These are phyloP conservation scores for Leptosphaerulina australis DNA, from an alignment of 2,329 filamentous ascomycete genomes.

Conservation along the genomic window DNA sequence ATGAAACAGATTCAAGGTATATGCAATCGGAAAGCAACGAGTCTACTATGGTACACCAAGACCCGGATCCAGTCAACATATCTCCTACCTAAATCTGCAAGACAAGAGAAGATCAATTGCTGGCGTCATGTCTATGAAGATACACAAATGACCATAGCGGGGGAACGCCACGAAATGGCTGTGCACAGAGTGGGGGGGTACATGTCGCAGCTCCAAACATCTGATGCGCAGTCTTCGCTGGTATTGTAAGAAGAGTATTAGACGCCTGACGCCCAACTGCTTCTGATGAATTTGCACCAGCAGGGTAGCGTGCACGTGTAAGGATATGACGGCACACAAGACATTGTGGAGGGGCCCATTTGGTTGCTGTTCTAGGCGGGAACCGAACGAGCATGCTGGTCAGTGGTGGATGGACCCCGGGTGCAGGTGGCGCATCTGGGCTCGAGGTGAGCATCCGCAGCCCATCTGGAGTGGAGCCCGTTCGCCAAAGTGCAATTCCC, in stretches of 20 bases:
- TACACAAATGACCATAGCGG: neutral
- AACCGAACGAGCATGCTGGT: conserved; percentile 9
- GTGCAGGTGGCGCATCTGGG: conserved; percentile 24
- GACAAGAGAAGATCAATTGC: conserved; percentile 3
- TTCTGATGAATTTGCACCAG: conserved; percentile 9
- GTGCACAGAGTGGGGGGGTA: conserved; percentile 8
- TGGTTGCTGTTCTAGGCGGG: conserved; percentile 22
- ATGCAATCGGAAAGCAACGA: neutral
- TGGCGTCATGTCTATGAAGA: conserved; percentile 5
- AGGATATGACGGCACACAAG: neutral
- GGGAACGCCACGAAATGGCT: conserved; percentile 10
- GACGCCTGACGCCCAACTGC: conserved; percentile 1
- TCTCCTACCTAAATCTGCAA: neutral
- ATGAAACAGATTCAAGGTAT: neutral
- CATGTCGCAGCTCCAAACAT: conserved; percentile 8
- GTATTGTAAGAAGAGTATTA: neutral
- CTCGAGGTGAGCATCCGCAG: conserved; percentile 18
- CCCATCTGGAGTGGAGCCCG: conserved; percentile 26
- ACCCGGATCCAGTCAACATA: neutral
- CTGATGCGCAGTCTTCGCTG: neutral
- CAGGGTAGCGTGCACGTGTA: conserved; percentile 7
- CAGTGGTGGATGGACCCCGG: conserved; percentile 2
- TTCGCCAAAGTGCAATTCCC: conserved; percentile 7
- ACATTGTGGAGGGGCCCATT: conserved; percentile 13
- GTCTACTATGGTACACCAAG: neutral